Base-by-base conservation (phyloP, 495 filamentous ascomycete genomes). In the Sabuloglossum arenarium region DNA sequence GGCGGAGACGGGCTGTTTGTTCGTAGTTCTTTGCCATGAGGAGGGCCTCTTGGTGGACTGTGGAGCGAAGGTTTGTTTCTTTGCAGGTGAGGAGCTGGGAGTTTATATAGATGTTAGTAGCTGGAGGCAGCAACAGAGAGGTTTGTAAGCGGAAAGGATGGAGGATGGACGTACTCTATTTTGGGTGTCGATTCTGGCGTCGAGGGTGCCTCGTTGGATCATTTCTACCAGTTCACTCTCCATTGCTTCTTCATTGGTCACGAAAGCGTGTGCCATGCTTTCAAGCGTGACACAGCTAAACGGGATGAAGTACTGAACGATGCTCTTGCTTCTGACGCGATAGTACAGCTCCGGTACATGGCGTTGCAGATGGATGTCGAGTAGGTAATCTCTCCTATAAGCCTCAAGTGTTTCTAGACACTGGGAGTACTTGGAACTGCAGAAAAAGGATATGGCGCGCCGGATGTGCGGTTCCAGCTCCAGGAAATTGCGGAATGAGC, bases 381-480 rank as follows among this genome's bases (percentile, higher is more conserved):
- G 81, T 19, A 90, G 72, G 63, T 90, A 97, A 67, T 98, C 93
- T 9, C 78, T 68, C 52, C 77, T 79, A 67, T 91, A 88, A 28
- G 76, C 75, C 56, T 93, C 85, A 12, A 98, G 75, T 32, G 88
- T 86, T 49, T 77, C 73, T 27, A 98, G 74, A 60, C 89, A 95
- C 5, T 79, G 73, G 1, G 84, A 79, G 68, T 94, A 98, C 60
- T 94, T 83, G 39, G 85, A 84, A 55, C 80, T 85, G 60, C 86
- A 83, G 67, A 97, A 97, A 70, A 84, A 82, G 1, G 77, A 72
- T 55, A 98, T 84, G 25, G 91, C 93, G 21, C 87, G 85, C 52
- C 93, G 84, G 59, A 98, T 84, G 61, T 97, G 89, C 0, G 93
- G 89, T 64, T 96, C 91, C 1, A 90, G 75, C 65, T 98, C 90